Evolutionary conservation across 371 early-diverging fungal species (phyloP).

Genomic region (Paramicrosporidium saccamoebae): DNA sequence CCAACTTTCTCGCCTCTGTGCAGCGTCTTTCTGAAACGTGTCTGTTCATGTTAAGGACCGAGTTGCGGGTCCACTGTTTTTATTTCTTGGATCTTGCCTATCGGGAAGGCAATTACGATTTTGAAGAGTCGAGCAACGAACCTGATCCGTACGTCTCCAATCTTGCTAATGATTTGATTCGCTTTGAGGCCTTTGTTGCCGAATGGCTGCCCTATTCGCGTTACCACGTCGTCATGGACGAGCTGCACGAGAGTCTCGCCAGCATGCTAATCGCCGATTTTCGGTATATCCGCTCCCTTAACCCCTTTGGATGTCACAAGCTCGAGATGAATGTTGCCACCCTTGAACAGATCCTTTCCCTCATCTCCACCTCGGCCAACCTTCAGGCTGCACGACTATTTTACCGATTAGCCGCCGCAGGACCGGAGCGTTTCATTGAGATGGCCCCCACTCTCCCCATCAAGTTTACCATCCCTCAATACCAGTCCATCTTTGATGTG

Average conservation of each 20-base stretch:
- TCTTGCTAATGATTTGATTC: slow-evolving; percentile 35
- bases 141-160: slow-evolving; percentile 55
- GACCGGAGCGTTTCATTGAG: no score
- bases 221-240: slow-evolving; percentile 36
- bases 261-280: slow-evolving; percentile 30
- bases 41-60: slow-evolving; percentile 38
- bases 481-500: no score
- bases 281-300: slow-evolving; percentile 26
- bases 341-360: slow-evolving; percentile 55
- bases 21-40: slow-evolving; percentile 34
- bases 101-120: slow-evolving; percentile 30
- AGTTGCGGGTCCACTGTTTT: slow-evolving; percentile 48
- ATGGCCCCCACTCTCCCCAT: no score
- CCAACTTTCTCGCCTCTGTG: slow-evolving; percentile 17
- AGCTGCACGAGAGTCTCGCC: slow-evolving; percentile 32
- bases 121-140: slow-evolving; percentile 30
- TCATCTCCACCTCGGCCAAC: no score
- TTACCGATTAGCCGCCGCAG: no score
- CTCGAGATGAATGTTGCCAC: slow-evolving; percentile 45
- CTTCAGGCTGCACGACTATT: no score
- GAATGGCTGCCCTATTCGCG: slow-evolving; percentile 10
- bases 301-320: slow-evolving; percentile 29
- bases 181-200: slow-evolving; percentile 27
- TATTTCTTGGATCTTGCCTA: slow-evolving; percentile 60
- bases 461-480: no score